Base-by-base conservation (phyloP, 2,329 filamentous ascomycete genomes). In the Bipolaris zeicola region DNA sequence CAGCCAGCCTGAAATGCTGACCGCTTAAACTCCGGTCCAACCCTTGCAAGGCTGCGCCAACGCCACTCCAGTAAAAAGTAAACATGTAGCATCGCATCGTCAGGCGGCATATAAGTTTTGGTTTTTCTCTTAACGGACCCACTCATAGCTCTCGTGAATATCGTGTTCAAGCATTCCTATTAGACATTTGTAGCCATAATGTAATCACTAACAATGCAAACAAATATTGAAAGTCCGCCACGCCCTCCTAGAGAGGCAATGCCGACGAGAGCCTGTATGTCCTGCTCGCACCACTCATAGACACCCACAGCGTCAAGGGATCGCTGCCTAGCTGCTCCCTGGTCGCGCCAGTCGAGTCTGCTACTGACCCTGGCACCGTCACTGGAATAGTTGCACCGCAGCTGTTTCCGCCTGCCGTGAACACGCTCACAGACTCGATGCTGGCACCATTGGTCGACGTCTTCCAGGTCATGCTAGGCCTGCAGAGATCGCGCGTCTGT, bases 361-460 rank as follows among this genome's bases (percentile, higher is more conserved):
- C 75, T 10, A 79, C 79, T 1, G 75, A 66, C 4, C 72, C 74
- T 0, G 81, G 84, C 58, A 86, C 77, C 1, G 83, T 86, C 16
- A 87, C 78, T 0, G 85, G 84, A 46, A 87, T 81, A 0, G 80
- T 75, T 0, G 78, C 80, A 38, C 68, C 69, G 73, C 84, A 87
- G 33, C 70, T 78, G 69, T 85, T 85, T 37, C 77, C 77, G 11
- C 81, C 77, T 2, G 77, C 66, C 5, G 73, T 73, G 38, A 67
- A 78, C 22, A 86, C 76, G 1, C 79, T 83, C 38, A 85, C 77
- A n/a, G 76, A 78, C 5, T 78, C 78, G 61, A 86, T 84, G 49
- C 74, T 74, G 37, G 72, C 77, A 31, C 76, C 76, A 39, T 79
- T 71, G 42, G 76, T 69, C 26, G 76, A 72, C 49, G 79, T 78